Conservation (phyloP, 805 yeast genomes). For the Candida multigemmis region DNA sequence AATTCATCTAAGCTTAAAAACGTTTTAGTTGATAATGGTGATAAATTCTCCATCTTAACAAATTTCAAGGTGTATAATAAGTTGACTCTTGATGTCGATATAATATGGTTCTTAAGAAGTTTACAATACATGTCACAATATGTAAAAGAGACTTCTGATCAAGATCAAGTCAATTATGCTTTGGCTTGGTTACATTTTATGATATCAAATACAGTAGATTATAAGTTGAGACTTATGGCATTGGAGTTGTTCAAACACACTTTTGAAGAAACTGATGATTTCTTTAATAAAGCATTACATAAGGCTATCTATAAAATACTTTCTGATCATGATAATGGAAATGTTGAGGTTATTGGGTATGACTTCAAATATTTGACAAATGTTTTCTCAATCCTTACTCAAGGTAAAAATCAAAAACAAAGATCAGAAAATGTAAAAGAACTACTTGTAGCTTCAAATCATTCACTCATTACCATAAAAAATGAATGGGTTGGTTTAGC, state of each 20-base stretch:
- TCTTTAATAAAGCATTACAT: slow-evolving; percentile 38
- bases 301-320: slow-evolving; percentile 26
- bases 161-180: slow-evolving; percentile 24
- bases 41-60: slow-evolving; percentile 39
- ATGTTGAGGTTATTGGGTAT: slow-evolving; percentile 8
- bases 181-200: slow-evolving; percentile 40
- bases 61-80: slow-evolving; percentile 44
- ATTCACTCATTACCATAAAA: slow-evolving; percentile 18
- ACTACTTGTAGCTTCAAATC: slow-evolving; percentile 20
- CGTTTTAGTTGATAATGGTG: slow-evolving; percentile 21
- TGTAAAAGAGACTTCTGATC: slow-evolving; percentile 7
- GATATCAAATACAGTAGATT: slow-evolving; percentile 29
- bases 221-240: slow-evolving; percentile 25
- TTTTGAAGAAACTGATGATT: slow-evolving; percentile 10
- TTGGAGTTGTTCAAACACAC: slow-evolving; percentile 18
- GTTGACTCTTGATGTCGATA: slow-evolving; percentile 34
- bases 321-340: slow-evolving; percentile 6
- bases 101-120: slow-evolving; percentile 44
- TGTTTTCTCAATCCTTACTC: slow-evolving; percentile 9
- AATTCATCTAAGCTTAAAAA: slow-evolving; percentile 7
- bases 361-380: slow-evolving; percentile 13
- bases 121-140: slow-evolving; percentile 21
- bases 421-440: slow-evolving; percentile 9
- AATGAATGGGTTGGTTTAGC: slow-evolving; percentile 76
- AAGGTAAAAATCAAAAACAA: slow-evolving; percentile 2